Conservation (phyloP, 2,329 filamentous ascomycete species). For the Talaromyces atroroseus region DNA sequence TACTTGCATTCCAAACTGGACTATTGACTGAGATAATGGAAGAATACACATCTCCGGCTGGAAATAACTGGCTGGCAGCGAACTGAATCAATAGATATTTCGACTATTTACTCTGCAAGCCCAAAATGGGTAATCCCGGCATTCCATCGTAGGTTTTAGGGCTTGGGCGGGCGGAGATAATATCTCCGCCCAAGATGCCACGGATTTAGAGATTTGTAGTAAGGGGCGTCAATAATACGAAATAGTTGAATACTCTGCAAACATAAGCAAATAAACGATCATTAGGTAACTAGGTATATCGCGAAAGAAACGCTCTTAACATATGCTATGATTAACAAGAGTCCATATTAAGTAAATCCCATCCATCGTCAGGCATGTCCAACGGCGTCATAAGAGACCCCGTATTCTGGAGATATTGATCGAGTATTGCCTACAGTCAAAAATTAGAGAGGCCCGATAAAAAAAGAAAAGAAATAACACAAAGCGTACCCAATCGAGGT, state of each 20-base stretch:
- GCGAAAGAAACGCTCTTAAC: neutral
- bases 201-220: neutral
- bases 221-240: neutral
- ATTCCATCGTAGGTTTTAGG: neutral
- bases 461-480: neutral
- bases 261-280: too few relatives aligned
- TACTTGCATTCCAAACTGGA: neutral
- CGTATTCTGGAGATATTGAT: conserved; percentile 12
- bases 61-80: neutral
- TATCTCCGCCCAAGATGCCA: conserved; percentile 6
- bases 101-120: neutral
- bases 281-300: neutral
- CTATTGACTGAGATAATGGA: neutral
- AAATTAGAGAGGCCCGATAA: neutral
- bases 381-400: neutral
- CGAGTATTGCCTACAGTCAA: neutral
- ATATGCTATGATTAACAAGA: neutral
- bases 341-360: neutral
- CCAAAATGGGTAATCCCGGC: neutral
- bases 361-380: neutral
- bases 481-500: conserved; percentile 17
- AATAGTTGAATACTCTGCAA: too few relatives aligned
- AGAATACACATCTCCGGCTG: conserved; percentile 1
- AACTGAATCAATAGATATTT: neutral
- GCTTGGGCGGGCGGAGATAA: conserved; percentile 9